phyloP scores from a whole-genome alignment of 805 yeast genomes.

The Clavispora carvajalis region DNA sequence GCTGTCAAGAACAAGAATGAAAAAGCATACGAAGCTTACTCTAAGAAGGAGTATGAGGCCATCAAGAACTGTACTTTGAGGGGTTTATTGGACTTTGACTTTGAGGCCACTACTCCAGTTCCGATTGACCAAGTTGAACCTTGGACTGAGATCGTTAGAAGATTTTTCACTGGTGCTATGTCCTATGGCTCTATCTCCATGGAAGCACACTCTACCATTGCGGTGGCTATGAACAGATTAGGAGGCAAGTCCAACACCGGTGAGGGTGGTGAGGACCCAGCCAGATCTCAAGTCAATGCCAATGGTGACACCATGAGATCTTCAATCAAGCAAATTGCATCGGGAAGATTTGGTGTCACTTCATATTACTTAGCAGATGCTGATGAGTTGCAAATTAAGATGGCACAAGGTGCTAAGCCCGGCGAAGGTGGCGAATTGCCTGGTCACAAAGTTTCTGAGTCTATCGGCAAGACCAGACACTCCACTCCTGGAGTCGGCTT shows the following conservation, averaged over 20 bases:
- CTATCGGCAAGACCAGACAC: conserved; percentile 92
- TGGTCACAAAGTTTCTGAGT: conserved; percentile 82
- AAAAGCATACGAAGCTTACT: conserved; percentile 83
- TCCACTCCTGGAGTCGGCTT: conserved; percentile 96
- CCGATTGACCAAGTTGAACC: conserved; percentile 99
- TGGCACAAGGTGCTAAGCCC: conserved; percentile 99
- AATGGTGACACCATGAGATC: conserved; percentile 98
- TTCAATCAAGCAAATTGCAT: conserved; percentile 96
- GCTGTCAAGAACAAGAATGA: conserved; percentile 98
- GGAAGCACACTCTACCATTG: conserved; percentile 97
- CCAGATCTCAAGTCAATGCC: conserved; percentile 69
- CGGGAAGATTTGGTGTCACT: conserved; percentile 97
- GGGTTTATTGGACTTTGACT: conserved; percentile 91
- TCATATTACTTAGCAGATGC: conserved; percentile 92
- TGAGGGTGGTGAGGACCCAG: conserved; percentile 99
- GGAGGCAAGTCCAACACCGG: conserved; percentile 99
- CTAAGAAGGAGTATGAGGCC: conserved; percentile 87
- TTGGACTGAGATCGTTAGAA: conserved; percentile 97
- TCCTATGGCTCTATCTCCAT: conserved; percentile 97
- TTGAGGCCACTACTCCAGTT: conserved; percentile 60
- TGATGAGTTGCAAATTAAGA: conserved; percentile 94
- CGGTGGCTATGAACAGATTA: conserved; percentile 96
- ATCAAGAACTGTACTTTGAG: conserved; percentile 89
- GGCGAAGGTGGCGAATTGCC: conserved; percentile 99
- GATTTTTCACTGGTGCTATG: conserved; percentile 99